Percentiles rank a stretch among this genome's conserved stretches.
Evolutionary conservation across 2,329 filamentous ascomycete species (phyloP).

Genomic region (Phoma sp.): DNA sequence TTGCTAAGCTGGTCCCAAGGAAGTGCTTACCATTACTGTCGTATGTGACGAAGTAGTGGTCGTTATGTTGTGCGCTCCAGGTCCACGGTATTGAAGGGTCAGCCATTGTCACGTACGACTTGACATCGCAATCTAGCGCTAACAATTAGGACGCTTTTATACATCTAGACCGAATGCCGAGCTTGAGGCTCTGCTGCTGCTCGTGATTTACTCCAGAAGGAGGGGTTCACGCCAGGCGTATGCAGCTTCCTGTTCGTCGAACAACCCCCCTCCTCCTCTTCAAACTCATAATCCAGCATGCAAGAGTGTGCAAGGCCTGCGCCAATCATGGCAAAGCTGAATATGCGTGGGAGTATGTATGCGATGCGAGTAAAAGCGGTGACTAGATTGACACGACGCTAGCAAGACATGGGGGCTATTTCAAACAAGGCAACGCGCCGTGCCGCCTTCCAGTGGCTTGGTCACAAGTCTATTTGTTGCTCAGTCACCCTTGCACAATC

Average conservation of each 20-base stretch:
- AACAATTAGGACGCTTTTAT: neutral
- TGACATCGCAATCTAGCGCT: neutral
- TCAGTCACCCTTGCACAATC: neutral
- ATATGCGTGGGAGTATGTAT: neutral
- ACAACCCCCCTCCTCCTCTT: neutral
- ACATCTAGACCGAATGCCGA: neutral
- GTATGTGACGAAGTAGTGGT: neutral
- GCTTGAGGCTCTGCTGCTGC: neutral
- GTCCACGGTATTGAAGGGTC: neutral
- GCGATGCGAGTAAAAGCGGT: neutral
- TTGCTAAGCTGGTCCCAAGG: too few relatives aligned
- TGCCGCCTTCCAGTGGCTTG: neutral
- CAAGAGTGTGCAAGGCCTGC: neutral
- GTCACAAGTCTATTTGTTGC: neutral
- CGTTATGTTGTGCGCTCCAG: neutral
- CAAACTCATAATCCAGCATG: neutral
- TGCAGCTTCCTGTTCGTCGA: neutral
- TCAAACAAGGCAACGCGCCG: constrained; percentile 1
- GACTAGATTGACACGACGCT: neutral
- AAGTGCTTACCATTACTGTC: neutral
- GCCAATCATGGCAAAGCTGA: neutral
- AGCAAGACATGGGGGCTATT: neutral
- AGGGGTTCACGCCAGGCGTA: neutral
- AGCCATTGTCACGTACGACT: neutral
- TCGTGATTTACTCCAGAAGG: neutral